phyloP scores from a whole-genome alignment of 169 alveolate genomes.

The Neospora caninum region DNA sequence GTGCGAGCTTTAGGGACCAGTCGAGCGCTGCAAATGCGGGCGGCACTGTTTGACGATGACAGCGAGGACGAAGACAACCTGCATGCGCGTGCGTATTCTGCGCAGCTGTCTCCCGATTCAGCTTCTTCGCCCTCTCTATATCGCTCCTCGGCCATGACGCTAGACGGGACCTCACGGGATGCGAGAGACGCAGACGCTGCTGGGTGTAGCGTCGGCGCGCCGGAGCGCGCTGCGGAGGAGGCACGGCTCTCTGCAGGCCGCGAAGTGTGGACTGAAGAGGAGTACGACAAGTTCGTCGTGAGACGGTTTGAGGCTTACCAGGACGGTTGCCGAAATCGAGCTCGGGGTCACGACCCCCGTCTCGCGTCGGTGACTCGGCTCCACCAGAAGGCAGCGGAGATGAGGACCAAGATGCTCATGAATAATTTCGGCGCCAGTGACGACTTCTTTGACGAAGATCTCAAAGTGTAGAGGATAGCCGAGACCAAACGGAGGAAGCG shows the following conservation, averaged over 20 bases:
- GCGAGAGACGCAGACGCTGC: no score
- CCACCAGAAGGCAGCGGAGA: background rate
- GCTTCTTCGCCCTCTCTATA: background rate
- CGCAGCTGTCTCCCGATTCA: background rate
- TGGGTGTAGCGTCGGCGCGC: background rate
- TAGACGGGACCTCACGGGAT: no score
- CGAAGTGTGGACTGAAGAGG: constrained; percentile 12
- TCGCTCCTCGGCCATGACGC: background rate
- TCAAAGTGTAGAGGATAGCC: background rate
- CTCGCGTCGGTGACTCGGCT: background rate
- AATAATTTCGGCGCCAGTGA: constrained; percentile 11
- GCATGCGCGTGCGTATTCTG: background rate
- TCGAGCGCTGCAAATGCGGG: constrained; percentile 35
- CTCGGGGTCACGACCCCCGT: background rate
- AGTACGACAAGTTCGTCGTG: constrained; percentile 7
- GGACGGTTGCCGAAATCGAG: background rate
- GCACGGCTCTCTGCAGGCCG: background rate
- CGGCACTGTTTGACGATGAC: background rate
- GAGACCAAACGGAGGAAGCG: background rate
- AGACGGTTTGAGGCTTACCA: background rate
- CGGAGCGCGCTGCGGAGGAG: background rate
- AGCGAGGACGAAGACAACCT: background rate
- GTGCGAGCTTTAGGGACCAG: background rate
- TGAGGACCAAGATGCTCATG: constrained; percentile 28
- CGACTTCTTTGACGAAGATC: constrained; percentile 16